Base-by-base conservation (phyloP, 306 rosid genomes). In the Pyrus betulifolia region DNA sequence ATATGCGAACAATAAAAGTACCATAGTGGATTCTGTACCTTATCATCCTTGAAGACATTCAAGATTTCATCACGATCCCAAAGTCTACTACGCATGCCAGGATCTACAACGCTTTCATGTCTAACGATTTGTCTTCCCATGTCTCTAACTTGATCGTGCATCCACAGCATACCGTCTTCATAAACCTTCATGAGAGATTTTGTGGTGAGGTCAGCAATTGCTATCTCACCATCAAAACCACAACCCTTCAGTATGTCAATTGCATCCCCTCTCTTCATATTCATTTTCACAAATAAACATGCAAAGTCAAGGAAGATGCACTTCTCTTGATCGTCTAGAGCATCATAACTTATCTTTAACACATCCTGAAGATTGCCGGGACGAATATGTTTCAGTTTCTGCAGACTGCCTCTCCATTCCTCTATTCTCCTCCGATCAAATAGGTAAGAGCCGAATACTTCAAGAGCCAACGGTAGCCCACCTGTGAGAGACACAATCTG, bases 71-170 rank as follows among this genome's bases (percentile, higher is more conserved):
- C 68, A 52, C 85, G 86, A 67, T 89, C 83, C 97, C 93, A 89
- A 49, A 91, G 55, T 61, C 97, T 82, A 63, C 88, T 89, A 40
- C 89, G 88, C 84, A 70, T 69, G 68, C 91, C 81, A 11, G 82
- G 85, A 75, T 87, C 72, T 1, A 8, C 69, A 40, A 55, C 66
- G 55, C 55, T 67, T 67, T 84, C 89, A 8, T 81, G 42, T 13
- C 8, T 40, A 51, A 87, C 91, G 67, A 91, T 91, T 63, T 91
- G 91, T 59, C 88, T 80, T 23, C 91, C 94, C 97, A 87, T 86
- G 67, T 89, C 92, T 76, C 89, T 87, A 67, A 91, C 67, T 64
- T 89, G 94, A 74, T 91, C 93, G 45, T 91, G 97, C 91, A 89
- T 83, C 88, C 87, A 83, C 75, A 91, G 23, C 2, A 70, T 74